These are phyloP conservation scores for Paramecium caudatum DNA, from an alignment of 73 alveolate genomes.

Conservation along the genomic window DNA sequence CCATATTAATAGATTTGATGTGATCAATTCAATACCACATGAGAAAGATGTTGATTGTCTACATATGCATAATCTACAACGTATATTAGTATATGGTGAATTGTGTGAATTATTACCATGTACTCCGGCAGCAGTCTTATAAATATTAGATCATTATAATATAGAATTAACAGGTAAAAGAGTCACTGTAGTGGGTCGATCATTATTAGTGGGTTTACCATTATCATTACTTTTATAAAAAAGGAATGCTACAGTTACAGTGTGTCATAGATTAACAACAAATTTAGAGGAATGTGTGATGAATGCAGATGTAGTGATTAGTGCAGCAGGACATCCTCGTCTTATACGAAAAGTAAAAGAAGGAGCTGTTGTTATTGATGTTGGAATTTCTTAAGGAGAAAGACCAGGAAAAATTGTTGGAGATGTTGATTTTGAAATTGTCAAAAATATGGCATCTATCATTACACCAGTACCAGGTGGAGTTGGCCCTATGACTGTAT, in stretches of 20 bases:
- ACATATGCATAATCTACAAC: conserved; percentile 34
- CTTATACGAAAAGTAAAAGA: conserved; percentile 81
- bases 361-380: conserved; percentile 88
- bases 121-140: conserved; percentile 74
- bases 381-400: conserved; percentile 81
- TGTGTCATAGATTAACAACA: conserved; percentile 66
- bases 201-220: conserved; percentile 88
- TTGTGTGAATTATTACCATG: conserved; percentile 66
- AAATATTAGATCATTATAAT: conserved; percentile 66
- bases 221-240: conserved; percentile 76
- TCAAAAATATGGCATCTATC: conserved; percentile 69
- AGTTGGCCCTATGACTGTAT: conserved; percentile 92
- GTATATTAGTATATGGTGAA: conserved; percentile 55
- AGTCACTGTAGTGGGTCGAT: conserved; percentile 79
- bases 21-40: conserved; percentile 75
- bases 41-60: conserved; percentile 88
- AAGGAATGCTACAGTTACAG: conserved; percentile 72
- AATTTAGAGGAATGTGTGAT: conserved; percentile 64
- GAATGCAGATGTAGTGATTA: conserved; percentile 88
- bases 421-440: conserved; percentile 72
- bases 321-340: conserved; percentile 83
- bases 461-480: conserved; percentile 94
- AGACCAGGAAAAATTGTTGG: conserved; percentile 63
- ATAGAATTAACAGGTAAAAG: conserved; percentile 63
- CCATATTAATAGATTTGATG: conserved; percentile 77